Evolutionary conservation across 441 rosid species (phyloP).

Genomic region (Bruguiera hainesii): DNA sequence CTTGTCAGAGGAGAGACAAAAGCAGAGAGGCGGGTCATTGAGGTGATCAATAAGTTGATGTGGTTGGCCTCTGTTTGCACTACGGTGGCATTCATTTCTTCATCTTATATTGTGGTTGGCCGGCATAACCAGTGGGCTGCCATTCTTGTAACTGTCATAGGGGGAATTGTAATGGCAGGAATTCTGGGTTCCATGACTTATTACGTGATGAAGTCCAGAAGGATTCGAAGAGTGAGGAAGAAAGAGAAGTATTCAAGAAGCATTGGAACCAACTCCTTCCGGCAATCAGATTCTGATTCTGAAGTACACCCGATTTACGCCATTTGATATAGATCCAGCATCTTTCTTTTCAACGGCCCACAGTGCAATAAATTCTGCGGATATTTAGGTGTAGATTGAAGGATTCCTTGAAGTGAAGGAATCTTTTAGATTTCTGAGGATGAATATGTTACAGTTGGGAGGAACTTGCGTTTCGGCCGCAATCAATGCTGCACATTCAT

Average conservation of each 20-base stretch:
- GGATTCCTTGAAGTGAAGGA: too few relatives aligned
- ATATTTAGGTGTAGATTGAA: too few relatives aligned
- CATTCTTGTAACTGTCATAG: constrained; percentile 58
- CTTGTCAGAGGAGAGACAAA: constrained; percentile 82
- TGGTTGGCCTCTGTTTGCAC: constrained; percentile 93
- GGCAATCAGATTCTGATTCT: constrained; percentile 51
- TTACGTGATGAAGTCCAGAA: constrained; percentile 59
- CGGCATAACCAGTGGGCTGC: constrained; percentile 72
- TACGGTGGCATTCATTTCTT: constrained; percentile 62
- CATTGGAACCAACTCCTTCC: constrained; percentile 28
- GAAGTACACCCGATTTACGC: constrained; percentile 77
- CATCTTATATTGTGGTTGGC: constrained; percentile 84
- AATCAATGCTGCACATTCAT: too few relatives aligned
- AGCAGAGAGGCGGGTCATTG: constrained; percentile 68
- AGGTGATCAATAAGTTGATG: constrained; percentile 86
- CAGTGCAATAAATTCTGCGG: too few relatives aligned
- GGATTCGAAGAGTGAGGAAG: constrained; percentile 51
- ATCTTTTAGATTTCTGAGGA: too few relatives aligned
- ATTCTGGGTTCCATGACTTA: constrained; percentile 77
- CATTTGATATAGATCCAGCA: constrained; percentile 30
- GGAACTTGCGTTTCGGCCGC: too few relatives aligned
- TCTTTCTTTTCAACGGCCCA: constrained; percentile 6
- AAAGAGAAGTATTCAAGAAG: constrained; percentile 43
- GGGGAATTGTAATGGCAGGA: constrained; percentile 68
- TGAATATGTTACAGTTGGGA: too few relatives aligned